Percentiles rank a stretch among this genome's conserved stretches.
These are phyloP conservation scores for Pleurotus eryngii DNA, from an alignment of 768 basidiomycete genomes.

Conservation along the genomic window DNA sequence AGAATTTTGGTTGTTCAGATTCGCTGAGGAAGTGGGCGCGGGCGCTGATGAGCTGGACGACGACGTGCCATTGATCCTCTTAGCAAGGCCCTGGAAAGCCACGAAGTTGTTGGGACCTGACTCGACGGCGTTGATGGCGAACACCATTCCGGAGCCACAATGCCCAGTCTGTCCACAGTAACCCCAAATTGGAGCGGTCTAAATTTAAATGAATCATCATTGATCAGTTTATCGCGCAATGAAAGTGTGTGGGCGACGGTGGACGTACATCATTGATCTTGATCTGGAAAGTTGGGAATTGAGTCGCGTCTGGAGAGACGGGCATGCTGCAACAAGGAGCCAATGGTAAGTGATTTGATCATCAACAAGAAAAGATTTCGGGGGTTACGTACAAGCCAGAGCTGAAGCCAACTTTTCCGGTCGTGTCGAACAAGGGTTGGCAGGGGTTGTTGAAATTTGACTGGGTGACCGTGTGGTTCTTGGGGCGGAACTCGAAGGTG, in stretches of 20 bases:
- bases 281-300: constrained; percentile 38
- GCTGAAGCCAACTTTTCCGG: constrained; percentile 30
- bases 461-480: constrained; percentile 47
- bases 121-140: constrained; percentile 47
- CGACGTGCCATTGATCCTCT: constrained; percentile 16
- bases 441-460: constrained; percentile 38
- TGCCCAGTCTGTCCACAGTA: constrained; percentile 54
- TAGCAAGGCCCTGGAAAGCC: constrained; percentile 40
- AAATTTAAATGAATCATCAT: constrained; percentile 32
- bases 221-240: background rate
- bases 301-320: constrained; percentile 27
- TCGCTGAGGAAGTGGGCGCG: background rate
- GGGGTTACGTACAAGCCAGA: constrained; percentile 39
- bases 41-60: constrained; percentile 1
- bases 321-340: constrained; percentile 30
- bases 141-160: constrained; percentile 62
- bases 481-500: constrained; percentile 40
- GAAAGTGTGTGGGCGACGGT: background rate
- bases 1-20: background rate
- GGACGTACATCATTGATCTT: constrained; percentile 35
- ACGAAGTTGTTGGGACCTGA: constrained; percentile 47
- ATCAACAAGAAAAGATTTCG: background rate
- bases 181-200: constrained; percentile 54
- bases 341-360: background rate
- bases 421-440: constrained; percentile 17